Percentiles rank a stretch among this genome's conserved stretches.
These are phyloP conservation scores for Schizothecium vesticola DNA, from an alignment of 495 filamentous ascomycete genomes.

Conservation along the genomic window DNA sequence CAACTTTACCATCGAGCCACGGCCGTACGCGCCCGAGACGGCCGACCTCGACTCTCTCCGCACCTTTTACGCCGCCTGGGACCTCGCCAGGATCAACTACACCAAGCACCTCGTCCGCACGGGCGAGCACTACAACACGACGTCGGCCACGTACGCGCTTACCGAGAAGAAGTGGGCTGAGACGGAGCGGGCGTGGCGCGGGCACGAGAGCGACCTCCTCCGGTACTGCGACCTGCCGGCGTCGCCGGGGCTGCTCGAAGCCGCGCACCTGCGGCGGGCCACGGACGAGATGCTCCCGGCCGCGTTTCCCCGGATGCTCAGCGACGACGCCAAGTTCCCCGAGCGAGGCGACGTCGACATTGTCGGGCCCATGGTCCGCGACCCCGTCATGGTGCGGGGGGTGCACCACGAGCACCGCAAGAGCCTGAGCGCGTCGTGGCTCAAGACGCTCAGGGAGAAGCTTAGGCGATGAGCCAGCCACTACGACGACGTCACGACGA, in stretches of 20 bases:
- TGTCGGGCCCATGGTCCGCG: slow-evolving; percentile 82
- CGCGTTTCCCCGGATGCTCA: slow-evolving; percentile 45
- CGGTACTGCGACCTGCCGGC: slow-evolving; percentile 40
- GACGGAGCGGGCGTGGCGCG: slow-evolving; percentile 66
- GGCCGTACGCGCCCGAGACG: slow-evolving; percentile 64
- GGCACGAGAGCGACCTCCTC: slow-evolving; percentile 55
- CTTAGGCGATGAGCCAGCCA: slow-evolving; percentile 24
- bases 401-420: slow-evolving; percentile 32
- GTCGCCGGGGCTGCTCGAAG: slow-evolving; percentile 24
- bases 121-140: slow-evolving; percentile 78
- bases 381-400: slow-evolving; percentile 43
- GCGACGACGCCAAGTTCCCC: slow-evolving; percentile 75
- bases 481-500: neutral
- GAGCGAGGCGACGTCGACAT: slow-evolving; percentile 84
- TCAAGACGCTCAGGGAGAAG: slow-evolving; percentile 41
- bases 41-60: slow-evolving; percentile 56
- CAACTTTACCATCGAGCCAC: slow-evolving; percentile 83
- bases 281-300: slow-evolving; percentile 40
- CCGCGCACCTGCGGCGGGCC: slow-evolving; percentile 22
- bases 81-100: slow-evolving; percentile 72
- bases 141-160: slow-evolving; percentile 74
- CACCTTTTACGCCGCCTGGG: slow-evolving; percentile 71
- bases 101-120: slow-evolving; percentile 78
- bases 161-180: slow-evolving; percentile 82
- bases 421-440: slow-evolving; percentile 36